Evolutionary conservation across 805 yeast genomes (phyloP), one percentile per base, ranked within the genome.

Genomic region (Teunomyces panamensis): DNA sequence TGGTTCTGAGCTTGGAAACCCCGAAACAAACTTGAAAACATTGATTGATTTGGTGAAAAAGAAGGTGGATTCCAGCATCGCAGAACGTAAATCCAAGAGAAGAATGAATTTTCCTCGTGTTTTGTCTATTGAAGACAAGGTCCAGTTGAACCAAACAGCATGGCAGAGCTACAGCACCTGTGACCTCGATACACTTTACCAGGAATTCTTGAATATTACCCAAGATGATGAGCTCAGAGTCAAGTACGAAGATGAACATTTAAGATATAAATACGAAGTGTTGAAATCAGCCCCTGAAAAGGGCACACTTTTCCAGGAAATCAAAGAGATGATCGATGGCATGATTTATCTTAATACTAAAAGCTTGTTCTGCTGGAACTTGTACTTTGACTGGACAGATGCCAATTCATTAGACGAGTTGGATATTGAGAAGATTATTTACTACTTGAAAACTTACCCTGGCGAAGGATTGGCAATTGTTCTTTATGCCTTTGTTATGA

Each of bases 381-480:
- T 84, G 9, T 81, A 80, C 57, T 78, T 89, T 48, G 94, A 90
- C 53, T 86, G 92, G 85, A 55, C 69, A 24, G 96, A 90, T 62
- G 76, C 75, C 6, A 60, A 60, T 5, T 65, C 73, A 3, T 61
- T 89, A 4, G 64, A 69, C 8, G 74, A 76, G 2, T 60, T 86
- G 42, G 84, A 83, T 44, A 57, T 71, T 13, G 58, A 53, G 4
- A 60, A 73, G 4, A 53, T 88, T 1, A 55, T 73, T n/a, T 74
- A 67, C 30, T 88, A 80, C 58, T 68, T 87, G 37, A 67, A 68
- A 36, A 62, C 69, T 35, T 89, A 87, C 64, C 82, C 80, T 4
- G 65, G 62, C 17, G 82, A 79, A 42, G 89, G 89, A 0, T 62
- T 88, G 34, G 83, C 89, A 0, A 74, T 73, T 49, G 73, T 83